Conservation (phyloP, 2,329 filamentous ascomycete species). For the Fonsecaea pedrosoi region DNA sequence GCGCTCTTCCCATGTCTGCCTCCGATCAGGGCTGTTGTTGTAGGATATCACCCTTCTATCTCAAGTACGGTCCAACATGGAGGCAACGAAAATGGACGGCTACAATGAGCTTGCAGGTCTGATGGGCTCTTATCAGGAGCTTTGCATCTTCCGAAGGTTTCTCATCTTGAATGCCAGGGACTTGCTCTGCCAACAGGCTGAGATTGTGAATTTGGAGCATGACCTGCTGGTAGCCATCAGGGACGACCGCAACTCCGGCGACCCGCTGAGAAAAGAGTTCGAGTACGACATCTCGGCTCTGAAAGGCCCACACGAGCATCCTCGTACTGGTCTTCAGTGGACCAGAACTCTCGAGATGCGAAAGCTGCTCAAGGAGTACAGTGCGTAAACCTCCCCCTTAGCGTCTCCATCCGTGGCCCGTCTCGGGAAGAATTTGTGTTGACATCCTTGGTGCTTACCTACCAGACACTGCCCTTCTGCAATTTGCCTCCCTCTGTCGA, state of each 20-base stretch:
- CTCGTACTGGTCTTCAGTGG: conserved; percentile 17
- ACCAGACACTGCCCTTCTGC: conserved; percentile 20
- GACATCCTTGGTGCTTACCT: neutral
- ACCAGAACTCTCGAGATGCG: conserved; percentile 15
- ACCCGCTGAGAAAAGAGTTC: conserved; percentile 9
- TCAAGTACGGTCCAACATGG: neutral
- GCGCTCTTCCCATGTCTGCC: neutral
- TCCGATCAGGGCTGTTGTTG: neutral
- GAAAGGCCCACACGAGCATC: conserved; percentile 15
- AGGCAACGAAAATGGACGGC: conserved; percentile 8
- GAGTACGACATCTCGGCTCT: conserved; percentile 18
- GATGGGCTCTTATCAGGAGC: conserved; percentile 18
- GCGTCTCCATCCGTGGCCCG: neutral
- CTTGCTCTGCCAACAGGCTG: conserved; percentile 44
- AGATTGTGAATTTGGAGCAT: conserved; percentile 41
- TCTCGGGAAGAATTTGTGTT: neutral
- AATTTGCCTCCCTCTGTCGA: conserved; percentile 18
- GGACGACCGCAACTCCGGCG: conserved; percentile 13
- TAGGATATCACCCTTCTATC: neutral
- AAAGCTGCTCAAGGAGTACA: conserved; percentile 21
- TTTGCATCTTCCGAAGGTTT: conserved; percentile 43
- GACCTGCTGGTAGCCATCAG: conserved; percentile 9
- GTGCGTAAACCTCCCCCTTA: neutral
- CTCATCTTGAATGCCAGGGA: conserved; percentile 40
- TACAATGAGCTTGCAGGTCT: conserved; percentile 35